phyloP scores from a whole-genome alignment of 2,329 filamentous ascomycete species.

The Botrytis deweyae region DNA sequence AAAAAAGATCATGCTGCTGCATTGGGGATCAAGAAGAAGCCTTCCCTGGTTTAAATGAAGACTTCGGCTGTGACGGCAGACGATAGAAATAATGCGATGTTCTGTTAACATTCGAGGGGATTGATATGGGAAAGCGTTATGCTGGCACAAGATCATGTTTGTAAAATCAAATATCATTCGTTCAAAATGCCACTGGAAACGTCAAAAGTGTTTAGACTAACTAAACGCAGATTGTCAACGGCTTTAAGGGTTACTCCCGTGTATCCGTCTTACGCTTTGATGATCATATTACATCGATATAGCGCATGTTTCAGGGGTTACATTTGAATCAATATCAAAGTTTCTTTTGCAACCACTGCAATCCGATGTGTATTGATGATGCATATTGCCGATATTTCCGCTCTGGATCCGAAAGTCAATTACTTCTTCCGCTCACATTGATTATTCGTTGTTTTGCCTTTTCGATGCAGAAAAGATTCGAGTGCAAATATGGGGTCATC shows the following conservation, averaged over 20 bases:
- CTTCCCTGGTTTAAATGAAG: slow-evolving; percentile 49
- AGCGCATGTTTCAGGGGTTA: neutral
- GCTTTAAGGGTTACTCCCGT: neutral
- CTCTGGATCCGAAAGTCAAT: neutral
- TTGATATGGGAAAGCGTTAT: neutral
- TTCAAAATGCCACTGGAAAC: neutral
- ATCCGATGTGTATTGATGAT: neutral
- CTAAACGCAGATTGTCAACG: neutral
- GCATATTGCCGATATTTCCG: neutral
- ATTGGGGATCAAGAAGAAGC: slow-evolving; percentile 86
- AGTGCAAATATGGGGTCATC: neutral
- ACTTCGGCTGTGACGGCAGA: neutral
- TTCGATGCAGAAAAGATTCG: neutral
- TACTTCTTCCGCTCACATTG: neutral
- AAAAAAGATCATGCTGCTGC: slow-evolving; percentile 78
- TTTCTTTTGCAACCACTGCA: neutral
- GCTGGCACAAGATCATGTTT: neutral
- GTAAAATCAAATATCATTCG: neutral
- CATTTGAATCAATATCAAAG: neutral
- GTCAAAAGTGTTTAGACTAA: neutral
- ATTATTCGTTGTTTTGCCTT: neutral
- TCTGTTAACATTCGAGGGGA: neutral
- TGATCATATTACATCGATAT: neutral
- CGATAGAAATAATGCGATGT: neutral
- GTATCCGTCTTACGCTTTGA: neutral